These are phyloP conservation scores for Elaphomyces granulatus DNA, from an alignment of 495 filamentous ascomycete species.

Conservation along the genomic window DNA sequence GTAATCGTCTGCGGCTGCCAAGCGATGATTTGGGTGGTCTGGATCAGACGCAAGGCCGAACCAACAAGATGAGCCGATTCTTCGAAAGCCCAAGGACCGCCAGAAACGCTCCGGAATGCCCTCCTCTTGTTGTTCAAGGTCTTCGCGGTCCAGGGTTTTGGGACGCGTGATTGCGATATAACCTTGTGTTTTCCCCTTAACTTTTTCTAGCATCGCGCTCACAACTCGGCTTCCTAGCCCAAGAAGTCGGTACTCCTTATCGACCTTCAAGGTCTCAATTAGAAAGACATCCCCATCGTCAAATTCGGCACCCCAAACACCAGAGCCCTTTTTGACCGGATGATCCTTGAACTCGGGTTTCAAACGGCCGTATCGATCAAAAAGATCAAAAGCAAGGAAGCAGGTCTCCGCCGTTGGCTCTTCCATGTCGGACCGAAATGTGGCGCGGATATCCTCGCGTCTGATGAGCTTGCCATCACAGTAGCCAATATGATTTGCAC, in stretches of 20 bases:
- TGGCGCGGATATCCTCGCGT: too few species aligned
- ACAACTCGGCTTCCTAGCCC: too few species aligned
- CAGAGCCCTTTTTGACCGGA: slow-evolving; percentile 17
- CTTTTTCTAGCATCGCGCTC: too few species aligned
- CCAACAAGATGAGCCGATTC: not conserved
- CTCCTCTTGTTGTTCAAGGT: too few species aligned
- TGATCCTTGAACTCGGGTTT: slow-evolving; percentile 17
- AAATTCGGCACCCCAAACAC: slow-evolving; percentile 18
- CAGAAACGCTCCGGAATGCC: too few species aligned
- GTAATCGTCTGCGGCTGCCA: not conserved
- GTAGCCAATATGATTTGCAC: too few species aligned
- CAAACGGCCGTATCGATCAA: slow-evolving; percentile 21
- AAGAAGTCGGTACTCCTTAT: slow-evolving; percentile 1
- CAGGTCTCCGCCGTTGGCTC: too few species aligned
- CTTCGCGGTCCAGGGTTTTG: too few species aligned
- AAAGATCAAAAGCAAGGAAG: slow-evolving; percentile 6
- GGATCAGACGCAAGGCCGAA: not conserved
- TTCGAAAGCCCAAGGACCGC: slow-evolving; percentile 3
- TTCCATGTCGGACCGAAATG: too few species aligned
- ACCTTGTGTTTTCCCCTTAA: too few species aligned
- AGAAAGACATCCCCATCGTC: slow-evolving; percentile 17
- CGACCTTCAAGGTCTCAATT: slow-evolving; percentile 9
- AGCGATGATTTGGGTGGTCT: not conserved
- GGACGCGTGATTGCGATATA: too few species aligned
- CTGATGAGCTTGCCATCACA: too few species aligned